These are phyloP conservation scores for Ciborinia camelliae DNA, from an alignment of 2,329 filamentous ascomycete species.

Conservation along the genomic window DNA sequence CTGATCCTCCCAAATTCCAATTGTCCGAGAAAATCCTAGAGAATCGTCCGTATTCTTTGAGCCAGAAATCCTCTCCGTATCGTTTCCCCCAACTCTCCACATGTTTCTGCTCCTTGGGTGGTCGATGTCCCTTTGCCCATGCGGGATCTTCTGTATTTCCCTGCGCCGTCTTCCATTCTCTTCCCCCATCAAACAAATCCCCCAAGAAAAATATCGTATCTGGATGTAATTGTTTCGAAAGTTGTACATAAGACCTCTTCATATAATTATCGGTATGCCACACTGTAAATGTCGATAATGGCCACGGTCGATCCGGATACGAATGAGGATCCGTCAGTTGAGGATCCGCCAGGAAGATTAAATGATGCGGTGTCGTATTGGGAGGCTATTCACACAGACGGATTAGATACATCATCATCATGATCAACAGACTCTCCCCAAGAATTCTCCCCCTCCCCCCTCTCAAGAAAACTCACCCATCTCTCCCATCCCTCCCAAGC, in stretches of 20 bases:
- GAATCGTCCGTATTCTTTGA: constrained; percentile 82
- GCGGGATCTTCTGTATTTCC: constrained; percentile 57
- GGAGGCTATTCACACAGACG: constrained; percentile 65
- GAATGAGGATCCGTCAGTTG: constrained; percentile 74
- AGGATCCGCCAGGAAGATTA: constrained; percentile 67
- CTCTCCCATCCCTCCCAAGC: constrained; percentile 85
- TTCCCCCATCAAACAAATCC: constrained; percentile 90
- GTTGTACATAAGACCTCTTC: constrained; percentile 71
- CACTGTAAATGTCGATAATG: constrained; percentile 62
- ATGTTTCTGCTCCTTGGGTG: constrained; percentile 50
- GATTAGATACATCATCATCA: constrained; percentile 23
- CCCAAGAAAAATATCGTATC: constrained; percentile 89
- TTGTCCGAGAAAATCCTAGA: constrained; percentile 76
- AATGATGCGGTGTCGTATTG: constrained; percentile 72
- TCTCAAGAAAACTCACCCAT: constrained; percentile 62
- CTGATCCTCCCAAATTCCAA: constrained; percentile 57
- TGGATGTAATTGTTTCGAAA: constrained; percentile 74
- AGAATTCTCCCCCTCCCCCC: not conserved
- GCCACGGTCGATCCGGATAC: constrained; percentile 69
- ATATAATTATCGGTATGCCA: constrained; percentile 88
- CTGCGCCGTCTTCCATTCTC: constrained; percentile 80
- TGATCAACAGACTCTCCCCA: constrained; percentile 14
- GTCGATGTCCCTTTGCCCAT: constrained; percentile 53
- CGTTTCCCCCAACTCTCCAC: constrained; percentile 66
- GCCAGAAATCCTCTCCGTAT: constrained; percentile 82